Evolutionary conservation across 2,329 filamentous ascomycete genomes (phyloP).

Genomic region (Sporothrix schenckii): DNA sequence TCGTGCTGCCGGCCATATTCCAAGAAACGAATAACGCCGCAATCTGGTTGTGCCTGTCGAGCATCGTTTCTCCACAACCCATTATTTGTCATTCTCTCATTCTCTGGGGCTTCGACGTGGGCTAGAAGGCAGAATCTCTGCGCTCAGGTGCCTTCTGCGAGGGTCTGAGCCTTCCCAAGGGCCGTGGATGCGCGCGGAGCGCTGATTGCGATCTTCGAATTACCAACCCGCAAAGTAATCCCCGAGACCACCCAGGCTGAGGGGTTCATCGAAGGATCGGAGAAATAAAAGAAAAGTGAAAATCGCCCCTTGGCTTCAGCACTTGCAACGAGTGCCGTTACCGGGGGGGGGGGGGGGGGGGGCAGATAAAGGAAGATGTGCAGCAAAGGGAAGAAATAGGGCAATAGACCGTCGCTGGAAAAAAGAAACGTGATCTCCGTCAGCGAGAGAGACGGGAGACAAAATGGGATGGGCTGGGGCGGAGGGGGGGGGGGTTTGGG

Average conservation of each 20-base stretch:
- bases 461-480: background rate
- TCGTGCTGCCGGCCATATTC: background rate
- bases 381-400: background rate
- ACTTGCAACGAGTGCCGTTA: background rate
- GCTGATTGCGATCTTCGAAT: slow-evolving; percentile 25
- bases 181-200: background rate
- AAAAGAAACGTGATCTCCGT: background rate
- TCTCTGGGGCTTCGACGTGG: slow-evolving; percentile 3
- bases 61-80: background rate
- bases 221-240: background rate
- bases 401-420: background rate
- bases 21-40: slow-evolving; percentile 9
- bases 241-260: background rate
- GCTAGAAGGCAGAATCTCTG: slow-evolving; percentile 6
- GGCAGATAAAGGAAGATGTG: background rate
- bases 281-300: background rate
- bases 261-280: background rate
- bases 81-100: slow-evolving; percentile 17
- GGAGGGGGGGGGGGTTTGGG: background rate
- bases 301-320: background rate
- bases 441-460: background rate
- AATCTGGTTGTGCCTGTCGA: slow-evolving; percentile 8
- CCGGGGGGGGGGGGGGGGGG: no score
- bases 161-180: background rate
- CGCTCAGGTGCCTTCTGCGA: background rate